These are phyloP conservation scores for Acanthochlamys bracteata DNA, from an alignment of 106 monocot genomes.

Conservation along the genomic window DNA sequence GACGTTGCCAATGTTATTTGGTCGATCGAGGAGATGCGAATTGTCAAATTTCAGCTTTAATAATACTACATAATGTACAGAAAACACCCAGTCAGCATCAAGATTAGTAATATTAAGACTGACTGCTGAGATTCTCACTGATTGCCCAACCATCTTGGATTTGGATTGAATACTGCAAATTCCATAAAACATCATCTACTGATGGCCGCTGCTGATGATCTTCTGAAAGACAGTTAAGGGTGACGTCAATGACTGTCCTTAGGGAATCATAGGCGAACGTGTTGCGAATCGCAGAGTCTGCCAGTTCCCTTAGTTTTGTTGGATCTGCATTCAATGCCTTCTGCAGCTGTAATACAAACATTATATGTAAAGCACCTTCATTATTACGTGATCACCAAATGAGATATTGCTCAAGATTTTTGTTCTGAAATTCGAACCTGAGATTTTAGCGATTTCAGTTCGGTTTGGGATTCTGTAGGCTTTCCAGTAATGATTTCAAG, in stretches of 20 bases:
- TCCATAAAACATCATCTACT: constrained; percentile 90
- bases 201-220: constrained; percentile 55
- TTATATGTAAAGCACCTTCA: background rate
- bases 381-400: too few species aligned
- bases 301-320: constrained; percentile 19
- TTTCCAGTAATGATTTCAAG: constrained; percentile 56
- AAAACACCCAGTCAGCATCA: too few species aligned
- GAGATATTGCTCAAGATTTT: background rate
- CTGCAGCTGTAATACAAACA: constrained; percentile 34
- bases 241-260: constrained; percentile 36
- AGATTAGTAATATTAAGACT: too few species aligned
- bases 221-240: constrained; percentile 52
- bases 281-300: constrained; percentile 48
- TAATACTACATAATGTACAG: too few species aligned
- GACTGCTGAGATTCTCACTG: constrained; percentile 57
- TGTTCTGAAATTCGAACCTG: constrained; percentile 21
- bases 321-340: constrained; percentile 31
- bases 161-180: constrained; percentile 81
- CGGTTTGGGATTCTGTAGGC: constrained; percentile 14
- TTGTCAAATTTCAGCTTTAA: too few species aligned
- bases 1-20: too few species aligned
- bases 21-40: too few species aligned
- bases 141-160: constrained; percentile 80
- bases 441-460: constrained; percentile 27
- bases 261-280: constrained; percentile 69